Base-by-base conservation (phyloP, 1,284 basidiomycete genomes). In the Melampsora larici-populina region DNA sequence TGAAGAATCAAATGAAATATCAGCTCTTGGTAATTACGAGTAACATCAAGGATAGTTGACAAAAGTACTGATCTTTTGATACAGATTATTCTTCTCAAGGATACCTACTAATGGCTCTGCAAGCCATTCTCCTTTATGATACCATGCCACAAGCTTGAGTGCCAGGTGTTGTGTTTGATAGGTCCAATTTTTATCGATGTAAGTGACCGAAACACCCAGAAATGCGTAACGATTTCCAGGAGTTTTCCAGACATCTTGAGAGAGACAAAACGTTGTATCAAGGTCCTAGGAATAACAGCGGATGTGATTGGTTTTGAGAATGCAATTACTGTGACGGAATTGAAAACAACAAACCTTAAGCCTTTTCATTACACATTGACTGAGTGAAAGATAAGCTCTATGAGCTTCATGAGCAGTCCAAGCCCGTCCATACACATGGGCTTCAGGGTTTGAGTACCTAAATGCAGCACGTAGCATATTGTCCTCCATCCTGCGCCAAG, bases 211-310 rank as follows among this genome's bases (percentile, higher is more conserved):
- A 46, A 43, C 33, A n/a, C 70, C 70, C 58, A 60, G 36, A 33
- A 72, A 63, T 48, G 60, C 26, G 26, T 60, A 63, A 62, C 60
- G 21, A 46, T 72, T 46, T 72, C 70, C 70, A 40, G 58, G 40
- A 60, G 70, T 72, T 72, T 51, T 72, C 70, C 58, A 63, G 13
- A 46, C 70, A 36, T 72, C 70, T 26, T 72, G 70, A 15, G 62
- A 43, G 24, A 72, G 60, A 48, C 26, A 62, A 36, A 72, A 72
- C 29, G 17, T 64, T 18, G 2, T 36, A 21, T 29, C 62, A n/a
- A 64, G 29, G 62, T 46, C 24, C 33, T 46, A 9, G n/a, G n/a
- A n/a, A n/a, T n/a, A n/a, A n/a, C n/a, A n/a, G n/a, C n/a, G n/a
- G n/a, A n/a, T n/a, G n/a, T n/a, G 29, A 18, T 72, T 18, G 62